Evolutionary conservation across 2,329 filamentous ascomycete genomes (phyloP).

Genomic region (Aureobasidium sp.): DNA sequence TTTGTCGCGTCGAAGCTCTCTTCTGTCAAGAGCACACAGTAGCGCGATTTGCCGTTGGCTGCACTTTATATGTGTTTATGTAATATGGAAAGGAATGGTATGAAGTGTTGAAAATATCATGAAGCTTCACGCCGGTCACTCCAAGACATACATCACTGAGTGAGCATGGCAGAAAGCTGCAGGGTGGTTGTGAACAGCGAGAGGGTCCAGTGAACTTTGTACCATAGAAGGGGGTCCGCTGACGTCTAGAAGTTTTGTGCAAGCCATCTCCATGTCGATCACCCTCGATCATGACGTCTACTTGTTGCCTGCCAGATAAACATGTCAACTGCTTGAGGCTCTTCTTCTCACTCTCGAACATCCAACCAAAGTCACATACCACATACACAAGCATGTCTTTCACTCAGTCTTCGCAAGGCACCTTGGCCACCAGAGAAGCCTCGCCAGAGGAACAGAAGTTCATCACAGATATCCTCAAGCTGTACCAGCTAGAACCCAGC

Average conservation of each 20-base stretch:
- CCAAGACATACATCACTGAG: too few relatives aligned
- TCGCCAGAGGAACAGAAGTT: slow-evolving; percentile 11
- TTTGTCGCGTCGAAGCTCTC: too few relatives aligned
- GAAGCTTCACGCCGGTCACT: too few relatives aligned
- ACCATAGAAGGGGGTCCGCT: background rate
- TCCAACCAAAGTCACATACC: background rate
- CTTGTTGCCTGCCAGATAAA: background rate
- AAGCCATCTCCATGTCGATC: background rate
- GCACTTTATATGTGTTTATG: too few relatives aligned
- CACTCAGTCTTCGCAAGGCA: slow-evolving; percentile 3
- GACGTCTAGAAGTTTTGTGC: background rate
- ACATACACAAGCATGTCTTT: background rate
- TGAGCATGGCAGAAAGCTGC: background rate
- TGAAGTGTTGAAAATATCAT: too few relatives aligned
- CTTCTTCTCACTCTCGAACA: background rate
- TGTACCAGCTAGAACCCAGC: slow-evolving; percentile 18
- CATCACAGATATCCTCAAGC: slow-evolving; percentile 19
- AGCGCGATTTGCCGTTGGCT: too few relatives aligned
- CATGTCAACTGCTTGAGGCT: background rate
- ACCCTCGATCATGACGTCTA: background rate
- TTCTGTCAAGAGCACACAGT: too few relatives aligned
- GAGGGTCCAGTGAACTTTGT: too few relatives aligned
- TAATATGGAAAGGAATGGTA: too few relatives aligned
- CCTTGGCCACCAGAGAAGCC: background rate
- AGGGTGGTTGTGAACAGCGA: background rate